Evolutionary conservation across 1,139 yeast species (phyloP).

Genomic region (Suhomyces bribrorum): DNA sequence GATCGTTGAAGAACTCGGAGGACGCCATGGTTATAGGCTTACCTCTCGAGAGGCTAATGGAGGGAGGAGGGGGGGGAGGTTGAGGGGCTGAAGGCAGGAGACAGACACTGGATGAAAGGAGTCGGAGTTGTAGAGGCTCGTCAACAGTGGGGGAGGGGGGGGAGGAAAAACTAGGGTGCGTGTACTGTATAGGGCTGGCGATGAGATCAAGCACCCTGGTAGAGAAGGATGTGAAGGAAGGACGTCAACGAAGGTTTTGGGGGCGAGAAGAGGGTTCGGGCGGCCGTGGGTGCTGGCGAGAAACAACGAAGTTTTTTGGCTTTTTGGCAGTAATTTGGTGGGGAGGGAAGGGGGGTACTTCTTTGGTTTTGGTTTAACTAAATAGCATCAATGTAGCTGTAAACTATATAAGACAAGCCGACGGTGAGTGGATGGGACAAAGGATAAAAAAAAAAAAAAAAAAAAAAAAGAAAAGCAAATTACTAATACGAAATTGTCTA

Average conservation of each 20-base stretch:
- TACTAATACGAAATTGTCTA: too few species aligned
- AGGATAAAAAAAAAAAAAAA: too few species aligned
- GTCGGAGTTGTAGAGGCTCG: background rate
- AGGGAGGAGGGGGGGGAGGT: background rate
- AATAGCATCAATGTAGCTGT: too few species aligned
- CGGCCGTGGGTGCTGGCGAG: background rate
- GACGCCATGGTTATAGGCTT: conserved; percentile 14
- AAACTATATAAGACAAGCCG: too few species aligned
- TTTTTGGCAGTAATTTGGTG: too few species aligned
- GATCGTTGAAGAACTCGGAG: conserved; percentile 22
- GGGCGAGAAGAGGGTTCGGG: background rate
- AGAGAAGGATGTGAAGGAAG: background rate
- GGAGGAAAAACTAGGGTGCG: too few species aligned
- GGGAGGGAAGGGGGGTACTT: too few species aligned
- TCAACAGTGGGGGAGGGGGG: background rate
- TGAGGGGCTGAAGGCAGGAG: conserved; percentile 1
- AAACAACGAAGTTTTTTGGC: too few species aligned
- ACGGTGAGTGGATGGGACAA: too few species aligned
- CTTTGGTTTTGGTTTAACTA: too few species aligned
- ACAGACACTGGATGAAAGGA: too few species aligned
- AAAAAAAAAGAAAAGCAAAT: too few species aligned
- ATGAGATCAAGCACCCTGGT: background rate
- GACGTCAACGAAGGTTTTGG: background rate
- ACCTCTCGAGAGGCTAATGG: conserved; percentile 1
- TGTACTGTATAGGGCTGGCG: background rate